These are phyloP conservation scores for Aspergillus funiculosus DNA, from an alignment of 495 filamentous ascomycete species.

Conservation along the genomic window DNA sequence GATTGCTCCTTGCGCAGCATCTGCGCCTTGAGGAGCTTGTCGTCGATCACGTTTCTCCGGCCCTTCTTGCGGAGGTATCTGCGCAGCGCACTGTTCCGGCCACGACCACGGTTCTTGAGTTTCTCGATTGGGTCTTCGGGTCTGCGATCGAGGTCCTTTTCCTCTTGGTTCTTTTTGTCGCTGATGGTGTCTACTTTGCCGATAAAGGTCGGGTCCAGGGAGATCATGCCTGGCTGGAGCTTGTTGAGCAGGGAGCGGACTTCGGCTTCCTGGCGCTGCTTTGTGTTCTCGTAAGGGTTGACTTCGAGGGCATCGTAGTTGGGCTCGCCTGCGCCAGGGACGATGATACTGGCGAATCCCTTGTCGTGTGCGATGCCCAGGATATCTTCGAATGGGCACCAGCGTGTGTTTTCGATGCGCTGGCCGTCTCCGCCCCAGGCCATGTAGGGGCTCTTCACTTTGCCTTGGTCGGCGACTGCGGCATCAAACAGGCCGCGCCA, in stretches of 20 bases:
- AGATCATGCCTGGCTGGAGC: conserved; percentile 95
- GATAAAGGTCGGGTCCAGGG: conserved; percentile 82
- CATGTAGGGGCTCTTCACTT: conserved; percentile 87
- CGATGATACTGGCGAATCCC: conserved; percentile 82
- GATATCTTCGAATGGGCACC: conserved; percentile 94
- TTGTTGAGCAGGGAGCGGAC: conserved; percentile 86
- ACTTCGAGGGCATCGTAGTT: conserved; percentile 92
- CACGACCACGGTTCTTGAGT: conserved; percentile 69
- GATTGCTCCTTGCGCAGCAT: conserved; percentile 59
- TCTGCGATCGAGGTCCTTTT: conserved; percentile 68
- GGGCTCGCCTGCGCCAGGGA: conserved; percentile 90
- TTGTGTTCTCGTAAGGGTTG: conserved; percentile 94
- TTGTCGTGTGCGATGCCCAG: conserved; percentile 77
- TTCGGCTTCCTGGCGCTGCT: conserved; percentile 90
- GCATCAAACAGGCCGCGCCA: conserved; percentile 82
- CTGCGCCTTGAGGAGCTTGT: conserved; percentile 65
- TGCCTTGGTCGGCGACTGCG: conserved; percentile 63
- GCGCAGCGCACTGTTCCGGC: conserved; percentile 85
- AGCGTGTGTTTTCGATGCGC: conserved; percentile 70
- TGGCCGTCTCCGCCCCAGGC: conserved; percentile 84
- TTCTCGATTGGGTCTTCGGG: conserved; percentile 64
- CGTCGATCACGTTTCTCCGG: conserved; percentile 86
- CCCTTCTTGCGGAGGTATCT: conserved; percentile 87
- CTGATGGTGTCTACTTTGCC: conserved; percentile 76
- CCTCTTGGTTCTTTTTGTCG: conserved; percentile 63